Evolutionary conservation across 129 eudicot genomes (phyloP).

Genomic region (Ambrosia trifida): DNA sequence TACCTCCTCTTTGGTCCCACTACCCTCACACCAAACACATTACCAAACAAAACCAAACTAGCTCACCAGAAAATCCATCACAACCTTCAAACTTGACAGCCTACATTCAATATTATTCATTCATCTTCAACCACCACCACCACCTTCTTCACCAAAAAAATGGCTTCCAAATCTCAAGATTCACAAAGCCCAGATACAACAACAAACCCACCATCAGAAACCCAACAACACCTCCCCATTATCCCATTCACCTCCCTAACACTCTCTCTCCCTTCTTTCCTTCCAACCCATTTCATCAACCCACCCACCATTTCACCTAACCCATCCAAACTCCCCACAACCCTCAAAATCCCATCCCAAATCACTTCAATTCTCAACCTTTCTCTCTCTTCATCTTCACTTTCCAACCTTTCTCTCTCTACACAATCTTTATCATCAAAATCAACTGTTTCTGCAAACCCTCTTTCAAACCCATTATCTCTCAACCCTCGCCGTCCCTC

Average conservation of each 20-base stretch:
- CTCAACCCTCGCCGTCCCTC: constrained; percentile 74
- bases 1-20: constrained; percentile 9
- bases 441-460: constrained; percentile 63
- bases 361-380: constrained; percentile 53
- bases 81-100: constrained; percentile 7
- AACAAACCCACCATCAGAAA: constrained; percentile 21
- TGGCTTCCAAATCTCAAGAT: constrained; percentile 45
- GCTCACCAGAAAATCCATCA: constrained; percentile 12
- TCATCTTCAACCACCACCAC: neutral
- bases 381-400: constrained; percentile 38
- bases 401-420: constrained; percentile 4
- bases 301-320: constrained; percentile 42
- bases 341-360: constrained; percentile 67
- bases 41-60: constrained; percentile 6
- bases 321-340: constrained; percentile 17
- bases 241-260: constrained; percentile 63
- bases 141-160: constrained; percentile 19
- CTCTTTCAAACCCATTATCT: constrained; percentile 57
- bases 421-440: constrained; percentile 37
- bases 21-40: constrained; percentile 24
- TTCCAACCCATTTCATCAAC: constrained; percentile 58
- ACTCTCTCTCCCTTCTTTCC: constrained; percentile 63
- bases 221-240: constrained; percentile 33
- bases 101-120: constrained; percentile 21
- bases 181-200: constrained; percentile 38